Evolutionary conservation across 768 basidiomycete genomes (phyloP), one percentile per base, ranked within the genome.

Genomic region (Suillus subalutaceus): DNA sequence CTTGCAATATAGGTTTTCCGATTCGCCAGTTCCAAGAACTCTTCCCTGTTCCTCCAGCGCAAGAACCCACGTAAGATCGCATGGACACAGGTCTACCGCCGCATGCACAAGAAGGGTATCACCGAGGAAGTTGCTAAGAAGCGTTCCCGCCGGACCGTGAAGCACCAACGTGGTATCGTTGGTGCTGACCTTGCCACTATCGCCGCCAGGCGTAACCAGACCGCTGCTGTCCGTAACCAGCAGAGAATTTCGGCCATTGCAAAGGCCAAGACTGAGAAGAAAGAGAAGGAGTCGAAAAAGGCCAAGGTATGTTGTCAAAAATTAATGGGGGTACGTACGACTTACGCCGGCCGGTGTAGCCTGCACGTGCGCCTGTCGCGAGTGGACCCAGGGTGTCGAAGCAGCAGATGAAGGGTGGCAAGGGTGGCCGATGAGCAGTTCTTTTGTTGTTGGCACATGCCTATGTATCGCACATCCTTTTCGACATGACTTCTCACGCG

Each of bases 21-120:
- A 79, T 99, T 99, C 83, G 85, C 90, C 72, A 84, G 80, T 78
- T 93, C 93, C 70, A 99, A 99, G 88, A 93, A 89, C 76, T 87
- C 96, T 68, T 98, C 97, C 67, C 91, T 99, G 71, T 99, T 99
- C 90, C 84, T 93, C 66, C 97, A 99, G 81, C 93, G 97, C 84
- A 99, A 99, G 86, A 99, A 99, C 86, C 97, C 97, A 62, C 94
- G 97, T 78, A 99, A 99, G 89, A 96, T 99, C 83, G 91, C 97
- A 69, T 99, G 97, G 97, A 99, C 97, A 46, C 82, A 84, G 73
- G 88, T 92, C 68, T 97, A 92, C 87, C 92, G 94, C 71, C 92
- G 96, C 73, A 94, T 97, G 91, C 97, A 99, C 89, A 97, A 97
- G 90, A 99, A 99, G 90, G 97, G 97, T 79, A 89, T 99, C 80